Base-by-base conservation (phyloP, 2,329 filamentous ascomycete species). In the Colletotrichum scovillei region DNA sequence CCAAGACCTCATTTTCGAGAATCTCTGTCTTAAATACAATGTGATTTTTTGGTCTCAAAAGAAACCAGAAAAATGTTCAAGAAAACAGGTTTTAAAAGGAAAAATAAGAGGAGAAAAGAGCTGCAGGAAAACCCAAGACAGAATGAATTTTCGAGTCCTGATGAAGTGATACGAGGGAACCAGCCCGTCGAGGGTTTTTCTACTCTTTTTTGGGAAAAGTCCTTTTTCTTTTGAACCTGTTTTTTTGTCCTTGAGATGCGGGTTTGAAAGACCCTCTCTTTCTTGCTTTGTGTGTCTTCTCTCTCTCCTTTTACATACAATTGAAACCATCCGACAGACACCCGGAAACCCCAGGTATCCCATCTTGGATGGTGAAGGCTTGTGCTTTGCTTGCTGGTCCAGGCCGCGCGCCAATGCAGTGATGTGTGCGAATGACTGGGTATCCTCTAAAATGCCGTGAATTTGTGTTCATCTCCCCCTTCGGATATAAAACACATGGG, bases 371-470 rank as follows among this genome's bases (percentile, higher is more conserved):
- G 26, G 35, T 32, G 22, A n/a, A 26, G 14, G 9, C 32, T 28
- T 35, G 52, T 28, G 70, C 52, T 22, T 22, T 63, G 30, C 32
- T 62, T 42, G 46, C 42, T 72, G 42, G 16, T 38, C 57, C 46
- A 68, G 67, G 52, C 52, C 67, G 67, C 70, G 26, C 46, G 67
- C 60, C 56, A 30, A 73, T 73, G 70, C 67, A 67, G 42, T 49
- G 35, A n/a, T 68, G 35, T 56, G 22, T 56, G 52, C 49, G 49
- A 65, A 64, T 70, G 67, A 65, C 55, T 73, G 70, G 70, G 70
- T 73, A 73, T 73, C 60, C 67, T 73, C 67, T 73, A 73, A 70
- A 70, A 73, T 73, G 70, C 70, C 46, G 67, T 73, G 60, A 70
- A 60, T 35, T 69, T 60, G 57, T 52, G 24, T 35, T 59, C 67